Evolutionary conservation across 257 asterid species (phyloP), one percentile per base, ranked within the genome.

Genomic region (Datura wrightii): DNA sequence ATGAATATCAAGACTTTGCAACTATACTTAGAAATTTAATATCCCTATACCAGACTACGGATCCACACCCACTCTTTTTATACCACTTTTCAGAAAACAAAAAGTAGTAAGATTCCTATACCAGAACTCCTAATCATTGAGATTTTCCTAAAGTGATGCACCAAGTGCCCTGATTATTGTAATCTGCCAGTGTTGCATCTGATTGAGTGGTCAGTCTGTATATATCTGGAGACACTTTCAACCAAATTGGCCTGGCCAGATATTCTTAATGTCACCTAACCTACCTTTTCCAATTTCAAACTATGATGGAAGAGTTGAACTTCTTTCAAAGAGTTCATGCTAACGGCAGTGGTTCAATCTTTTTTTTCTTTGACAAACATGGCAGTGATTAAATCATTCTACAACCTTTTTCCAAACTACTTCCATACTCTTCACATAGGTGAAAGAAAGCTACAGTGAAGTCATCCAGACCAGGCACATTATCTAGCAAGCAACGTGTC

Each of bases 21-120:
- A 13, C 41, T 72, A 46, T 10, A 72, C 44, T 74, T 24, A 74
- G 59, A 74, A 74, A 74, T 48, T 74, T 74, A 74, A 74, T 46
- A 74, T 48, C 19, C 80, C 80, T 36, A 48, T 19, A 74, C 79
- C 58, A 48, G 13, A 74, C 10, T 19, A 48, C 7, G 3, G 42
- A 48, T 46, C 80, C 80, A 24, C 24, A 8, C 24, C 59, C 24
- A 24, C 19, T 48, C 80, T 74, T 46, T 48, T 62, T 16, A 19
- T 19, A 74, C 60, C 46, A 48, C 41, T 74, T 74, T 11, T 2
- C 42, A 31, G 41, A 74, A 74, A 48, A 72, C 41, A 6, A 14
- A 44, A 74, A 24, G 19, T 74, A 48, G 42, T 18, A 69, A 39
- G 15, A 39, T 69, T 52, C 52, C 78, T 69, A 69, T 7, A 69